Base-by-base conservation (phyloP, 768 basidiomycete species). In the Filobasidium floriforme region DNA sequence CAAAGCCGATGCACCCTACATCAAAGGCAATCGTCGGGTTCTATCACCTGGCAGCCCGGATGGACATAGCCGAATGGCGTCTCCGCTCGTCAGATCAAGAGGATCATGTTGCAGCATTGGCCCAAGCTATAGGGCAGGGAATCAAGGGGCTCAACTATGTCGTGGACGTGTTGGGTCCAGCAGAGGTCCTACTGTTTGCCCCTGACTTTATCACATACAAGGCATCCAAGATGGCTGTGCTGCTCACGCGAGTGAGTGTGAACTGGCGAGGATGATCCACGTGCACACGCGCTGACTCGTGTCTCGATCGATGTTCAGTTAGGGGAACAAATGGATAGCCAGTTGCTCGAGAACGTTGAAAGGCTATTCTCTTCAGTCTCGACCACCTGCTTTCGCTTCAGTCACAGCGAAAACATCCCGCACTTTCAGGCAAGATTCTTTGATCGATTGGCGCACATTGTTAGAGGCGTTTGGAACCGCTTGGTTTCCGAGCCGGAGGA, bases 11-110 rank as follows among this genome's bases (percentile, higher is more conserved):
- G 10, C 69, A 67, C 40, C 69, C 69, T 5, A 61, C 29, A 11
- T 65, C 61, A n/a, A 59, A 54, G 37, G 60, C 41, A 32, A 67
- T 70, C 55, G 41, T 70, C 29, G 55, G 66, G 1, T 70, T 67
- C 55, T 70, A 70, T 52, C 43, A 37, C 11, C 51, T 59, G 1
- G 43, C 60, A 24, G 52, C 61, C 46, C 44, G 41, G 5, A 65
- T 67, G 28, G 69, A 70, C 44, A 60, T 70, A 24, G 69, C 64
- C 18, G 59, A 61, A n/a, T 64, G 60, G 63, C n/a, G 63, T 57
- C 7, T 49, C 24, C 18, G 46, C 18, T 18, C 24, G 19, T 24
- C 46, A 51, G 46, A 6, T 12, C 4, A 19, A 18, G 24, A 4
- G 12, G 46, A 24, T 12, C 18, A 51, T 5, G 19, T 24, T 12